phyloP scores from a whole-genome alignment of 1,284 basidiomycete genomes.

The Trametes hirsuta region DNA sequence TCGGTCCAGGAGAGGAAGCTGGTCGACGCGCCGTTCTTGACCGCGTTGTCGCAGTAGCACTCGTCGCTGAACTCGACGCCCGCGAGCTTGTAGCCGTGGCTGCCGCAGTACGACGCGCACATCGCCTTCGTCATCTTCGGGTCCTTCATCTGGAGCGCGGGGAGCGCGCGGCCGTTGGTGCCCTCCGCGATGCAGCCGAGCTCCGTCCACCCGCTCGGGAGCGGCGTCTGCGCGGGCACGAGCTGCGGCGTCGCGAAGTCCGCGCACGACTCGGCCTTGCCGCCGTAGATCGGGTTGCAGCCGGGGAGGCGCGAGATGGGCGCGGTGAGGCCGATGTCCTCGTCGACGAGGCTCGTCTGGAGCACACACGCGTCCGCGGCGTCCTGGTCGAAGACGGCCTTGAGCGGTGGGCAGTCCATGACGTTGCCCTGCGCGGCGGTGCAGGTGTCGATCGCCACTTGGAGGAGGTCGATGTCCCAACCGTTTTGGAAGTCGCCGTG shows the following conservation, averaged over 20 bases:
- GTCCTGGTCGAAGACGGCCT: slow-evolving; percentile 26
- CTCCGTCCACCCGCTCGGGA: slow-evolving; percentile 31
- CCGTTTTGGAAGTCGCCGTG: slow-evolving; percentile 41
- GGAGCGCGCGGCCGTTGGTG: slow-evolving; percentile 32
- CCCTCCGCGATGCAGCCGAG: slow-evolving; percentile 35
- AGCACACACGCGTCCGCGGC: slow-evolving; percentile 29
- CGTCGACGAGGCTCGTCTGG: slow-evolving; percentile 29
- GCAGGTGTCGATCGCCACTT: slow-evolving; percentile 35
- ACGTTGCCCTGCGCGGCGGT: slow-evolving; percentile 27
- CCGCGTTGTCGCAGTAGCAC: slow-evolving; percentile 35
- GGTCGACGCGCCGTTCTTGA: slow-evolving; percentile 32
- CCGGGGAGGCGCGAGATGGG: slow-evolving; percentile 33
- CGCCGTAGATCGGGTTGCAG: slow-evolving; percentile 34
- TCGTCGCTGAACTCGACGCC: slow-evolving; percentile 33
- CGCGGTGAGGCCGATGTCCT: slow-evolving; percentile 28
- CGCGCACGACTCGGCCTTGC: slow-evolving; percentile 21
- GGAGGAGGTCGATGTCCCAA: slow-evolving; percentile 36
- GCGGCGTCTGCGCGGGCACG: slow-evolving; percentile 20
- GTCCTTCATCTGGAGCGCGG: slow-evolving; percentile 27
- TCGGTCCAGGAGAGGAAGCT: slow-evolving; percentile 26
- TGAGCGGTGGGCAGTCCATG: slow-evolving; percentile 27
- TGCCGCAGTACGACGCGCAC: slow-evolving; percentile 31
- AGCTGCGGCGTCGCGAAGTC: slow-evolving; percentile 18
- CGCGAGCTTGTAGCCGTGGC: slow-evolving; percentile 31
- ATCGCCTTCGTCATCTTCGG: slow-evolving; percentile 29